phyloP scores from a whole-genome alignment of 441 rosid genomes.

The Syzygium syzygioides region DNA sequence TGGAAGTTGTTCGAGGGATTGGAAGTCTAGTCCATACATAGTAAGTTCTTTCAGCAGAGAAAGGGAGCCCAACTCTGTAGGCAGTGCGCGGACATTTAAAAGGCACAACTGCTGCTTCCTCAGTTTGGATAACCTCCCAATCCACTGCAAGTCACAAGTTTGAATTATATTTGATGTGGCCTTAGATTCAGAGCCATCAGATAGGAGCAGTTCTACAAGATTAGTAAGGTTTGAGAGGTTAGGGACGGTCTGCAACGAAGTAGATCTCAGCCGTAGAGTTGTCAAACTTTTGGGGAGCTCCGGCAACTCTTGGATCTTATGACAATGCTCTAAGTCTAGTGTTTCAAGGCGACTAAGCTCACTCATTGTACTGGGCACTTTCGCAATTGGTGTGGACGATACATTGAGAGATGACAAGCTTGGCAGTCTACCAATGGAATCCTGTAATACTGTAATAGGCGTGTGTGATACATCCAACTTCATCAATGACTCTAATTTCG shows the following conservation, averaged over 20 bases:
- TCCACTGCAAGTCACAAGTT: neutral
- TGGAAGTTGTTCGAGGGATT: neutral
- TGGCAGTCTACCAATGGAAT: neutral
- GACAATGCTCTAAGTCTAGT: neutral
- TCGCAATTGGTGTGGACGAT: neutral
- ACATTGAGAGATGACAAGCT: neutral
- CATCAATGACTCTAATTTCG: neutral
- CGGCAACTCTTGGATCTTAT: neutral
- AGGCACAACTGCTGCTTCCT: neutral
- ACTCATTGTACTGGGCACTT: neutral
- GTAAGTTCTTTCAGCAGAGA: neutral
- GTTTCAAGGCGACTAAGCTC: neutral
- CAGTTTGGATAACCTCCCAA: neutral
- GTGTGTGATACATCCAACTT: neutral
- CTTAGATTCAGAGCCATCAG: neutral
- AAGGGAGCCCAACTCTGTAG: neutral
- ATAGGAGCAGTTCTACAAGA: neutral
- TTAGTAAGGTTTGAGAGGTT: neutral
- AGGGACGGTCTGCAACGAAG: neutral
- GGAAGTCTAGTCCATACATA: neutral
- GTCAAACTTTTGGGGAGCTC: neutral
- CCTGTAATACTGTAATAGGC: neutral
- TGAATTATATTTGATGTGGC: neutral
- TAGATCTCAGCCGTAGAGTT: neutral
- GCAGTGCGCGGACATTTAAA: neutral